Conservation (phyloP, 2,329 filamentous ascomycete genomes). For the Cadophora malorum region DNA sequence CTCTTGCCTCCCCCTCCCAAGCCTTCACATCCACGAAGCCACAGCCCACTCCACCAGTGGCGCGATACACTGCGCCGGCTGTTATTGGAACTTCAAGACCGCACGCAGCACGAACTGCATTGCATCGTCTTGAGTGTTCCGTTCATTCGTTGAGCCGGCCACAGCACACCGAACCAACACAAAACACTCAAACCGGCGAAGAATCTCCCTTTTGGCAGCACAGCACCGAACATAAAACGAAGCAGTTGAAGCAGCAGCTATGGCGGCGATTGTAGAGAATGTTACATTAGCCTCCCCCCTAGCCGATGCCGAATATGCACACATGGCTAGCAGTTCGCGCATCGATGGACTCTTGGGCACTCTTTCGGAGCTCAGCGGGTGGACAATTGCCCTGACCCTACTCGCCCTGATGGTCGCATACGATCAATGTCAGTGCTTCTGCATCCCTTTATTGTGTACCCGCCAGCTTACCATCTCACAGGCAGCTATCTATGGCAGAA, state of each 20-base stretch:
- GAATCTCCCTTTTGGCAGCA: neutral
- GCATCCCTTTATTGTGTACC: neutral
- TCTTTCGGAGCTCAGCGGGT: constrained; percentile 52
- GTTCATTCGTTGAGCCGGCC: constrained; percentile 4
- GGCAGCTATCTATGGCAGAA: constrained; percentile 79
- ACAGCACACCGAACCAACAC: neutral
- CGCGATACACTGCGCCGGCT: constrained; percentile 8
- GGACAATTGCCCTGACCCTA: constrained; percentile 73
- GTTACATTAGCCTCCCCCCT: constrained; percentile 44
- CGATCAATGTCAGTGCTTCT: constrained; percentile 77
- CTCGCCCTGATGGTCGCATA: constrained; percentile 78
- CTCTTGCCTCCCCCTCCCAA: neutral
- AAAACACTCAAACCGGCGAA: neutral
- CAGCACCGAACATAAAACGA: neutral
- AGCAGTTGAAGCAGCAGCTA: neutral
- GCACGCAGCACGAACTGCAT: constrained; percentile 6
- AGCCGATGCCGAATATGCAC: constrained; percentile 42
- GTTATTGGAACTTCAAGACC: neutral
- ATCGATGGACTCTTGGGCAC: constrained; percentile 31
- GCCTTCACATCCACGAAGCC: neutral
- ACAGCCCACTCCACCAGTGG: neutral
- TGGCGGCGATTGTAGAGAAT: constrained; percentile 35
- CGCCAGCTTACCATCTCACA: constrained; percentile 46
- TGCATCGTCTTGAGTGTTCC: constrained; percentile 2
- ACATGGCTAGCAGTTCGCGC: constrained; percentile 38